Base-by-base conservation (phyloP, 176 grass and related monocot genomes). In the Eleusine indica region DNA sequence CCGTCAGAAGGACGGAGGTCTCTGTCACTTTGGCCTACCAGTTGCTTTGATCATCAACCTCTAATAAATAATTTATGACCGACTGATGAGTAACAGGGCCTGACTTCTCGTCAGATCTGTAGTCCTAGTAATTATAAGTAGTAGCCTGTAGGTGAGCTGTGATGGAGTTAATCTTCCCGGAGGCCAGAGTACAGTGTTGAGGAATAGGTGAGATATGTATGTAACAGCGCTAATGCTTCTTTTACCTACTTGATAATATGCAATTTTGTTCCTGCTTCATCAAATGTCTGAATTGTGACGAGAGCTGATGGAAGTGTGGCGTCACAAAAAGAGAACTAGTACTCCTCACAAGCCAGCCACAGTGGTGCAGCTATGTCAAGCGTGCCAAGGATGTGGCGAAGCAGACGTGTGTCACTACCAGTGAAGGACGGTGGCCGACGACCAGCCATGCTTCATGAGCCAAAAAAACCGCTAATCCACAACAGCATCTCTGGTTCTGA, bases 91-190 rank as follows among this genome's bases (percentile, higher is more conserved):
- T 71, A 47, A 70, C 39, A 18, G 56, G 18, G 75, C 15, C 80
- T 87, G 84, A 87, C 76, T 75, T 87, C 89, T 87, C 70, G 84
- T 90, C 89, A 87, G 84, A 44, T 80, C 51, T 62, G 69, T 76
- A 28, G 69, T 80, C 80, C 64, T 78, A 28, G 19, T 64, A 58
- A 13, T 29, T 25, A 21, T 13, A 52, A 61, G 12, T 84, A 17
- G 11, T 14, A 74, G 53, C 21, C 67, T 51, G 41, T 85, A 71
- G 64, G 73, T 68, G 30, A 70, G 64, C 35, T 78, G 74, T 78
- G 48, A 66, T n/a, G 38, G 73, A 71, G 83, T 82, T 71, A 72
- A 56, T 82, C 70, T 82, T 18, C 65, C 63, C 7, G 4, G 51
- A 57, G 51, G 73, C 71, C 68, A 38, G 80, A 75, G 74, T 79